These are phyloP conservation scores for Aureobasidium melanogenum DNA, from an alignment of 2,329 filamentous ascomycete genomes.

Conservation along the genomic window DNA sequence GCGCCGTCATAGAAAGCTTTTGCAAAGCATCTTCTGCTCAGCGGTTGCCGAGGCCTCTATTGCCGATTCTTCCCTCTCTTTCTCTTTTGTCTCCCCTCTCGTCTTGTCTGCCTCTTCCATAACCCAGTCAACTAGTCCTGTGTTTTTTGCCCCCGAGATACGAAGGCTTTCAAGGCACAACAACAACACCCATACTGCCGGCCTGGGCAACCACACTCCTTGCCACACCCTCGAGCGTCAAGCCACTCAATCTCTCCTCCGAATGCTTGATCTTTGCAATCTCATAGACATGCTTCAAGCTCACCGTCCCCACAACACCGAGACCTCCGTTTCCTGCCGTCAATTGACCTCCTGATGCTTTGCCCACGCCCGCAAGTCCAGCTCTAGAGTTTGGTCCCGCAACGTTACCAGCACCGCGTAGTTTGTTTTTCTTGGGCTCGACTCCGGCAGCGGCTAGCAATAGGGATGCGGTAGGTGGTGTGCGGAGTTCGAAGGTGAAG, in stretches of 20 bases:
- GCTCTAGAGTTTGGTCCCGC: constrained; percentile 35
- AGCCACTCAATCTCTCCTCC: constrained; percentile 45
- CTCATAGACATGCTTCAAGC: constrained; percentile 92
- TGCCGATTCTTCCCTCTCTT: neutral
- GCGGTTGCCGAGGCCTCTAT: neutral
- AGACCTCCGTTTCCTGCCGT: constrained; percentile 52
- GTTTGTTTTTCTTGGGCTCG: constrained; percentile 64
- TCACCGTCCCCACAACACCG: constrained; percentile 75
- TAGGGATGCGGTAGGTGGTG: constrained; percentile 86
- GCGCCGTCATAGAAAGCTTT: neutral
- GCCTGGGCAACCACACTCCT: constrained; percentile 58
- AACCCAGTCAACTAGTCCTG: neutral
- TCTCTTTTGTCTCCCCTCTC: neutral
- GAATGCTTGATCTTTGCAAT: constrained; percentile 88
- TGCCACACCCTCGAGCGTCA: constrained; percentile 74
- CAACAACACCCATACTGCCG: constrained; percentile 40
- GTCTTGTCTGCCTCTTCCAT: neutral
- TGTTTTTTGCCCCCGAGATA: neutral
- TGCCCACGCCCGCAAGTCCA: constrained; percentile 28
- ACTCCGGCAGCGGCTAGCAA: constrained; percentile 76
- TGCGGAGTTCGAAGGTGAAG: constrained; percentile 88
- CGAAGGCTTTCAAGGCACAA: constrained; percentile 30
- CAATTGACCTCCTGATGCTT: constrained; percentile 22
- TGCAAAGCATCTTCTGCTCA: neutral
- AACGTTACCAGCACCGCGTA: constrained; percentile 57